Evolutionary conservation across 1,284 basidiomycete species (phyloP), one percentile per base, ranked within the genome.

Genomic region (Cutaneotrichosporon dermatis): DNA sequence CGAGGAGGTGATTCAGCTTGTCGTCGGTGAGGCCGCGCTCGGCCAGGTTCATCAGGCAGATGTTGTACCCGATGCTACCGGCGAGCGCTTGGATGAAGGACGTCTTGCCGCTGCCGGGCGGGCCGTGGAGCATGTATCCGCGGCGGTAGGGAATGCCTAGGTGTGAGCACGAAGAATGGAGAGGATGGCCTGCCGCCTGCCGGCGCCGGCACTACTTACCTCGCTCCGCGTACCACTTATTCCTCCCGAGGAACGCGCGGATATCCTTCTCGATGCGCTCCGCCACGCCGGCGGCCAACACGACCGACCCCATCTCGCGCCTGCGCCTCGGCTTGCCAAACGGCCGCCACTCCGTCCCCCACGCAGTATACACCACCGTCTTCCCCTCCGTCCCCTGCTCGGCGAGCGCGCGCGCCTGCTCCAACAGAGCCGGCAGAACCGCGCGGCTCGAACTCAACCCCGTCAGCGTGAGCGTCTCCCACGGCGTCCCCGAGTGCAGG

Each of bases 61-160:
- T 97, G 77, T 99, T 94, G 80, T 98, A 97, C 58, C 86, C 87
- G 35, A 99, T 79, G 13, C 86, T 85, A 10, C 95, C 96, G 8
- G 96, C 96, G 7, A 99, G 83, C 4, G 96, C 94, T 75, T 97
- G 94, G 67, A 99, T 99, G 79, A 94, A 99, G 0, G 93, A 98
- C 1, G 94, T 95, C 78, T 99, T 99, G 57, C 96, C 96, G 0
- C 92, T 96, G 16, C 96, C 96, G 1, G 96, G 96, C 15, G 96
- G 94, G 6, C 96, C 96, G 72, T 99, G 86, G 10, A 99, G 80
- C 13, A 99, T 84, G 76, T 98, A 98, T 41, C 96, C 96, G 67
- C 96, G 84, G 34, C 96, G 86, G 74, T 99, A 99, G 0, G 96
- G 96, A 60, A 99, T 98, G 34, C 95, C 94, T 93, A 64, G n/a